Evolutionary conservation across 495 filamentous ascomycete genomes (phyloP).

Genomic region (Aspergillus coremiiformis): DNA sequence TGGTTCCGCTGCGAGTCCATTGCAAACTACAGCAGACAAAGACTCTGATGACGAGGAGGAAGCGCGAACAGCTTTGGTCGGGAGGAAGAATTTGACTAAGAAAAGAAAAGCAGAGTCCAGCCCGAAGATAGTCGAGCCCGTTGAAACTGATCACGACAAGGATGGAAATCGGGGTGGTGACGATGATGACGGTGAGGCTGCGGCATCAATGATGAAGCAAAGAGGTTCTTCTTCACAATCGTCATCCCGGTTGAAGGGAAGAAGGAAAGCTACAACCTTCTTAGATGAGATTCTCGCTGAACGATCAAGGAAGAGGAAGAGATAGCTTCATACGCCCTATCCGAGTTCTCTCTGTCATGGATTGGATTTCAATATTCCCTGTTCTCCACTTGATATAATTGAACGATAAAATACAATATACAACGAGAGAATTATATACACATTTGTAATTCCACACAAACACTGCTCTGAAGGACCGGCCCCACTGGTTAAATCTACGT

Average conservation of each 20-base stretch:
- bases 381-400: neutral
- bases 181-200: constrained; percentile 7
- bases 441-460: neutral
- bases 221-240: constrained; percentile 10
- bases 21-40: constrained; percentile 9
- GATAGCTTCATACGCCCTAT: constrained; percentile 12
- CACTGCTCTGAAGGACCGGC: neutral
- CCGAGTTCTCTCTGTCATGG: constrained; percentile 14
- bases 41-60: constrained; percentile 53
- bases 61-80: constrained; percentile 51
- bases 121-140: constrained; percentile 1
- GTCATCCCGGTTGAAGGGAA: constrained; percentile 18
- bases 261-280: constrained; percentile 40
- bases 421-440: neutral
- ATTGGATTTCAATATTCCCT: constrained; percentile 14
- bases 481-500: neutral
- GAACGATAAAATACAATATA: neutral
- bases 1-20: neutral
- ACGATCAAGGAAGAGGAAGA: constrained; percentile 47
- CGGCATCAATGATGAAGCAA: neutral
- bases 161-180: neutral
- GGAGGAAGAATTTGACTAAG: constrained; percentile 27
- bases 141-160: neutral
- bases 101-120: constrained; percentile 18
- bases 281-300: constrained; percentile 46